A percentile compares a stretch with the other conserved stretches of the same genome.
Evolutionary conservation across 441 rosid species (phyloP).

Genomic region (Corymbia citriodora): DNA sequence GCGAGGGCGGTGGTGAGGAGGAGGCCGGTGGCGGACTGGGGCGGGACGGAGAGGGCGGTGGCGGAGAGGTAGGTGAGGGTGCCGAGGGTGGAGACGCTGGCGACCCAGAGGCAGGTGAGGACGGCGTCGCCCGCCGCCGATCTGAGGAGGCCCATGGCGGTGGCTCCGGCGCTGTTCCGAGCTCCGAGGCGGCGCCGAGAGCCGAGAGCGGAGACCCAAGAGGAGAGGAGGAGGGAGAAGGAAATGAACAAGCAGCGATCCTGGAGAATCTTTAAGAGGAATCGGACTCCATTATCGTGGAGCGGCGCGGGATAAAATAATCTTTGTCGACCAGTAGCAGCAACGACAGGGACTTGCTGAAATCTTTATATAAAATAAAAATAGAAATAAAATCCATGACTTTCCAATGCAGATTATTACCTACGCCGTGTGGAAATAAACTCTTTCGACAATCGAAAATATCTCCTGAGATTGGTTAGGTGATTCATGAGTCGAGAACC

Average conservation of each 20-base stretch:
- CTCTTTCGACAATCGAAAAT: background rate
- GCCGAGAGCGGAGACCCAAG: background rate
- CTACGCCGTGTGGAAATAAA: background rate
- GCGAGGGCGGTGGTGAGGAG: constrained; percentile 28
- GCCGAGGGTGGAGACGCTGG: constrained; percentile 26
- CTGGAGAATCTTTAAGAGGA: background rate
- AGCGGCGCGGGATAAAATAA: background rate
- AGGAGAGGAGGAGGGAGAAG: background rate
- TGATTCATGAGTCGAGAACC: background rate
- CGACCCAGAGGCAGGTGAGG: constrained; percentile 49
- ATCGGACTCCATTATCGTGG: background rate
- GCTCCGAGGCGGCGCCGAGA: background rate
- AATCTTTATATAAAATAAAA: background rate
- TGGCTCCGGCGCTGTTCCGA: background rate
- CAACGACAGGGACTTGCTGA: background rate
- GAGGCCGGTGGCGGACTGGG: constrained; percentile 21
- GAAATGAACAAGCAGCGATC: background rate
- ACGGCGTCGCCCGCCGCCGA: constrained; percentile 38
- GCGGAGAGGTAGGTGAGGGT: constrained; percentile 19
- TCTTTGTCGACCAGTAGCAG: background rate
- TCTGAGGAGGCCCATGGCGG: constrained; percentile 15
- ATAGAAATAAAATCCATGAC: background rate
- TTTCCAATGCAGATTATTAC: background rate
- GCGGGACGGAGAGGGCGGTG: constrained; percentile 20
- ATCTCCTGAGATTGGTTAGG: background rate